phyloP scores from a whole-genome alignment of 2,329 filamentous ascomycete species.

The Aspergillus viridinutans region DNA sequence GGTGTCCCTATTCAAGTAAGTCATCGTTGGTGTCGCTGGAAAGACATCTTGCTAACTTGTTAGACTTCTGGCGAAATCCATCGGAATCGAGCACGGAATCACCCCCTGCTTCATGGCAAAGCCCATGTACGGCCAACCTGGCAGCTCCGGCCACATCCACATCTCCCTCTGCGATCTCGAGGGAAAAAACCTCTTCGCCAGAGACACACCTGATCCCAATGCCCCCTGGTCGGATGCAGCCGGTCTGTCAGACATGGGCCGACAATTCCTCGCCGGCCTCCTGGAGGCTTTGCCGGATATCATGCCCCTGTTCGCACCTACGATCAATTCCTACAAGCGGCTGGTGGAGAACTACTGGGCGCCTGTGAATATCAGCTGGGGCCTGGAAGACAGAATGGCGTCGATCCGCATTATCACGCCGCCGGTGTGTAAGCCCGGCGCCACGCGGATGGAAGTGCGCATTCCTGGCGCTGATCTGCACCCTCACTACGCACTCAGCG shows the following conservation, averaged over 20 bases:
- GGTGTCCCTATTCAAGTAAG: constrained; percentile 79
- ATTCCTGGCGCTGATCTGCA: constrained; percentile 74
- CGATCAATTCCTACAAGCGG: constrained; percentile 94
- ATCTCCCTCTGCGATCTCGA: constrained; percentile 74
- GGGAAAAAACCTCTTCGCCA: constrained; percentile 76
- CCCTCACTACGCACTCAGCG: constrained; percentile 76
- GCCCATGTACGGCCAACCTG: constrained; percentile 79
- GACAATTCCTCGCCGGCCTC: constrained; percentile 86
- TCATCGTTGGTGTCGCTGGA: not conserved
- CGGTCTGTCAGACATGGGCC: constrained; percentile 79
- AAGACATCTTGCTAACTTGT: constrained; percentile 1
- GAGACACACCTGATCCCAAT: constrained; percentile 65
- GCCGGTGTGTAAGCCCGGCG: constrained; percentile 73
- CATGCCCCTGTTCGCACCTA: constrained; percentile 91
- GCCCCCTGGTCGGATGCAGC: constrained; percentile 69
- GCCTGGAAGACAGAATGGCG: constrained; percentile 85
- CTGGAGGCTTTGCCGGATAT: constrained; percentile 83
- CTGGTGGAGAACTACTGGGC: constrained; percentile 99
- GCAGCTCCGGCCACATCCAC: constrained; percentile 93
- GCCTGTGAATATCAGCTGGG: constrained; percentile 93
- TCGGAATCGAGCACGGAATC: constrained; percentile 78
- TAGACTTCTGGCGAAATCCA: constrained; percentile 76
- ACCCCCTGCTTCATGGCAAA: constrained; percentile 99
- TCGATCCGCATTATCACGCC: constrained; percentile 84
- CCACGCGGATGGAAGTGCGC: constrained; percentile 21